phyloP scores from a whole-genome alignment of 495 filamentous ascomycete species.

The Tuber melanosporum region DNA sequence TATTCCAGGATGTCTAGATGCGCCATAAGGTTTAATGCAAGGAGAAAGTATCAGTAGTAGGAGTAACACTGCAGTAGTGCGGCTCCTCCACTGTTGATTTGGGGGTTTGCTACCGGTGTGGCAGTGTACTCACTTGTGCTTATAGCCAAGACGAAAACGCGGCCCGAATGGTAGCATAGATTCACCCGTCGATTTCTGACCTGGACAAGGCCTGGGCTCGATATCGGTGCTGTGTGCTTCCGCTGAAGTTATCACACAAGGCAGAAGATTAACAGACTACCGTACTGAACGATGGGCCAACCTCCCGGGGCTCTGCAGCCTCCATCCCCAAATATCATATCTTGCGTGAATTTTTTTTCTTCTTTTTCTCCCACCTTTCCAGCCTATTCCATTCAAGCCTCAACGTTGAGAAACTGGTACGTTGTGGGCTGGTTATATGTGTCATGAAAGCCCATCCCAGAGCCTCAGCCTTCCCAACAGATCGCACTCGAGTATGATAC shows the following conservation, averaged over 20 bases:
- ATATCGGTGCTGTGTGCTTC: not conserved
- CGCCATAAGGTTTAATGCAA: no score
- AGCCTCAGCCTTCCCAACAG: not conserved
- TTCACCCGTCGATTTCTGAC: not conserved
- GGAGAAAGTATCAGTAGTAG: no score
- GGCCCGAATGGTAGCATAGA: not conserved
- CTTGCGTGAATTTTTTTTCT: not conserved
- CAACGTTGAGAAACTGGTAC: not conserved
- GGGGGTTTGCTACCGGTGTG: no score
- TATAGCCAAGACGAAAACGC: not conserved
- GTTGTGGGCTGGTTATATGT: not conserved
- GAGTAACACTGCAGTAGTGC: no score
- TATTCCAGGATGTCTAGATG: no score
- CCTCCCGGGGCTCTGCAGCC: not conserved
- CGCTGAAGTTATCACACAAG: no score
- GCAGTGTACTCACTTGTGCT: no score
- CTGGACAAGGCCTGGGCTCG: no score
- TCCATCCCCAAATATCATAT: not conserved
- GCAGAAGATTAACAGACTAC: no score
- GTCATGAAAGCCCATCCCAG: not conserved
- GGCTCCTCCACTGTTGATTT: not conserved
- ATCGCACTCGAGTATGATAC: not conserved
- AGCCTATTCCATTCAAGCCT: not conserved
- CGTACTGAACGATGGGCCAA: not conserved
- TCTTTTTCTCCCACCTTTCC: not conserved